Evolutionary conservation across 345 rosid genomes (phyloP), one percentile per base, ranked within the genome.

Genomic region (Lepidium africanum): DNA sequence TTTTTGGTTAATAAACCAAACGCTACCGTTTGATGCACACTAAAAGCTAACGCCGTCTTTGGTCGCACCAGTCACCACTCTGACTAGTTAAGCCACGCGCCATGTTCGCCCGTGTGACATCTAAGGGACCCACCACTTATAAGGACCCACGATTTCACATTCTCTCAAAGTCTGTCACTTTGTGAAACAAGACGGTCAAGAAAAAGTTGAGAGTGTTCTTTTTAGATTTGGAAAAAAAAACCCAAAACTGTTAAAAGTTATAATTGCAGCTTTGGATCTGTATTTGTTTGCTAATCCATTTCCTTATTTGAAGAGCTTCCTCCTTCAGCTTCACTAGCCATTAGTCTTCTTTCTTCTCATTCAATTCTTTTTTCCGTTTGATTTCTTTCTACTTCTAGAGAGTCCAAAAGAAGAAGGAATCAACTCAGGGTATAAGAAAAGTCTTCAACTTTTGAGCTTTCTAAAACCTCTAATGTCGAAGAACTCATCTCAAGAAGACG

Each of bases 381-480:
- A 21, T 63, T 40, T 38, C 49, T 59, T 45, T 39, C 32, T 27
- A 6, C 5, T 27, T 27, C 32, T 30, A 39, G 17, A 63, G 15
- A 27, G 17, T 43, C 36, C 42, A 52, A 38, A 58, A 30, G 32
- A n/a, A 48, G 53, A 27, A 33, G 62, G 48, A 25, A 68, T 15
- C 47, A 46, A 55, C 73, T 66, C 77, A 52, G 56, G 2, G 69
- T 60, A 75, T 15, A 64, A 21, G 25, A 1, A 72, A 79, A 76
- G 65, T 42, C 68, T 55, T 43, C 25, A 6, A 71, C 76, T 64
- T 79, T 54, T 9, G 56, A 41, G 36, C 11, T 42, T 11, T n/a
- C 21, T 59, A 10, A 15, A 63, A 9, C 40, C 63, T 12, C 56
- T 72, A 60, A 83, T 83, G 96, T 77, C 81, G 23, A 82, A 80